These are phyloP conservation scores for Eucalyptus camaldulensis DNA, from an alignment of 345 rosid genomes.

Conservation along the genomic window DNA sequence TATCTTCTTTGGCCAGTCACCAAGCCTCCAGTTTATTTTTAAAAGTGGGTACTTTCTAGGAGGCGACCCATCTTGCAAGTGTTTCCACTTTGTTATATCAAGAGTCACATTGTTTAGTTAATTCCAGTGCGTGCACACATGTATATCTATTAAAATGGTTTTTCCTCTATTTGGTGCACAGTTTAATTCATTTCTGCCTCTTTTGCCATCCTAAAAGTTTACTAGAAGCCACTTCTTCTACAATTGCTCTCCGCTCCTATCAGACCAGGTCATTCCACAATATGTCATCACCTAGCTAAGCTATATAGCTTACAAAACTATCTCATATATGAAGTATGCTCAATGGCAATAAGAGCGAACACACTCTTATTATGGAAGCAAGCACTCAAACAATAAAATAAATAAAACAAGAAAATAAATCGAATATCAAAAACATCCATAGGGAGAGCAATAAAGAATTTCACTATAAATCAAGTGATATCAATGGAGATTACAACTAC, in stretches of 20 bases:
- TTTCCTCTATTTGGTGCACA: too few relatives aligned
- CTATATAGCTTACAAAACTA: neutral
- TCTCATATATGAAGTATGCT: neutral
- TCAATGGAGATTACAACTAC: rapidly evolving
- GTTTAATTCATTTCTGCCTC: rapidly evolving
- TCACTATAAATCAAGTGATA: neutral
- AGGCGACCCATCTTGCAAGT: too few relatives aligned
- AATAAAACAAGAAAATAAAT: neutral
- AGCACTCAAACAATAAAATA: neutral
- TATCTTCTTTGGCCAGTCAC: too few relatives aligned
- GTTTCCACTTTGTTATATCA: too few relatives aligned
- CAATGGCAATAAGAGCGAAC: neutral
- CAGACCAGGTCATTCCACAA: too few relatives aligned
- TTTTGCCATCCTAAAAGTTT: too few relatives aligned
- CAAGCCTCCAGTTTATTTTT: too few relatives aligned
- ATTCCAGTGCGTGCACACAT: rapidly evolving
- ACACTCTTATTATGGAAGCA: neutral
- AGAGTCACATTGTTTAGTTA: too few relatives aligned
- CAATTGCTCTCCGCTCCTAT: too few relatives aligned
- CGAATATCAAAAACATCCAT: neutral
- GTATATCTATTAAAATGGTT: too few relatives aligned
- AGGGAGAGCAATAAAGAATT: neutral
- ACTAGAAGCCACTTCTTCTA: too few relatives aligned
- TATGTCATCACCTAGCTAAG: neutral
- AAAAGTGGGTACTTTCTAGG: too few relatives aligned